Percentiles rank a stretch among this genome's conserved stretches.
These are phyloP conservation scores for Erythrophleum ivorense DNA, from an alignment of 331 rosid genomes.

Conservation along the genomic window DNA sequence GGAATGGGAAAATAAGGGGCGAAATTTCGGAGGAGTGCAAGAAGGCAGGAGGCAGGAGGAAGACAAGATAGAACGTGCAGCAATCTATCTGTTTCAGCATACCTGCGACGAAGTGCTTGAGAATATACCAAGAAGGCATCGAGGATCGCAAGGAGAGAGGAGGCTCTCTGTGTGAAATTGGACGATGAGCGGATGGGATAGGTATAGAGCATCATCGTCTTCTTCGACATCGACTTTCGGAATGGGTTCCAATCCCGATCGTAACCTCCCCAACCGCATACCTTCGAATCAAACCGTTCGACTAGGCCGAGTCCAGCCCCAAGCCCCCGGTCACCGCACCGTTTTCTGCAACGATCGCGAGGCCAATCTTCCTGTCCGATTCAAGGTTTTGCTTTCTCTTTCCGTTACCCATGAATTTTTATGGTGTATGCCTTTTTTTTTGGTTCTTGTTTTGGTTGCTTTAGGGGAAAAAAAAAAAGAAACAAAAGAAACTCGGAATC, in stretches of 20 bases:
- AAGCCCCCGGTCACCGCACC: constrained; percentile 90
- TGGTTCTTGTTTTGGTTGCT: not conserved
- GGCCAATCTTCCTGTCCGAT: constrained; percentile 66
- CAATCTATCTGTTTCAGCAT: not conserved
- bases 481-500: not conserved
- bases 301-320: constrained; percentile 98
- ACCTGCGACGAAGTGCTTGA: not conserved
- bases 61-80: not conserved
- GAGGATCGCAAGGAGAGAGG: constrained; percentile 30
- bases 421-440: not conserved
- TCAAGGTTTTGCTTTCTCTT: constrained; percentile 59
- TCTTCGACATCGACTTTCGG: constrained; percentile 60
- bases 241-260: constrained; percentile 4
- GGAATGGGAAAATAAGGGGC: not conserved
- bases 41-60: not conserved
- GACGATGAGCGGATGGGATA: constrained; percentile 82
- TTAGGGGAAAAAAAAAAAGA: not conserved
- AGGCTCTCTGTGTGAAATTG: constrained; percentile 19
- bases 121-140: not conserved
- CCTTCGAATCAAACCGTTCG: constrained; percentile 65
- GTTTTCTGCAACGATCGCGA: constrained; percentile 92
- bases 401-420: not conserved
- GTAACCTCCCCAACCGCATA: constrained; percentile 38
- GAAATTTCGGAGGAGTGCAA: not conserved
- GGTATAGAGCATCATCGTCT: constrained; percentile 39